Conservation (phyloP, 176 grass and related monocot genomes). For the Typha latifolia region DNA sequence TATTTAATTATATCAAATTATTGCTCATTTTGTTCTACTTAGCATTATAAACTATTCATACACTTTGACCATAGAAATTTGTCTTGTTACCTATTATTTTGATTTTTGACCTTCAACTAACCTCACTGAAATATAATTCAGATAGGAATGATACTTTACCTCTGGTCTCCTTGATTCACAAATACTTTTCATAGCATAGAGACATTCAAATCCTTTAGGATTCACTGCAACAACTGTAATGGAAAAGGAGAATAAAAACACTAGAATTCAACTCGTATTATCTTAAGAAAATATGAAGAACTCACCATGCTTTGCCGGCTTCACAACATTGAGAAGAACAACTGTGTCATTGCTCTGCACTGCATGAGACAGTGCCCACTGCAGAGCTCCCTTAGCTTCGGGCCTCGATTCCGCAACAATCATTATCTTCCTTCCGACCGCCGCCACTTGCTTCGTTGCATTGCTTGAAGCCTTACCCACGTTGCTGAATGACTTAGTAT, state of each 20-base stretch:
- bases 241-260: too few relatives aligned
- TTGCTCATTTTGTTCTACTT: too few relatives aligned
- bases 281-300: not conserved
- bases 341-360: slow-evolving; percentile 42
- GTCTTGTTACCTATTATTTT: not conserved
- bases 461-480: not conserved
- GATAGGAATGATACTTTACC: slow-evolving; percentile 13
- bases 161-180: slow-evolving; percentile 48
- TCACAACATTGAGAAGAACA: slow-evolving; percentile 40
- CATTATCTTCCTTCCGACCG: slow-evolving; percentile 25
- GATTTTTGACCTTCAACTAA: not conserved
- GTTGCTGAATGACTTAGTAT: not conserved
- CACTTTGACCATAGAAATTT: too few relatives aligned
- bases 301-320: slow-evolving; percentile 13
- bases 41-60: too few relatives aligned
- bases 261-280: not conserved
- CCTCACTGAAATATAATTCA: not conserved
- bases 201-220: slow-evolving; percentile 15
- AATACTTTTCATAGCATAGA: slow-evolving; percentile 32
- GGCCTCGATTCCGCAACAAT: slow-evolving; percentile 10
- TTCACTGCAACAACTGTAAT: not conserved
- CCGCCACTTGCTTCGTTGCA: slow-evolving; percentile 1
- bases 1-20: too few relatives aligned
- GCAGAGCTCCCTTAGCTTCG: slow-evolving; percentile 39
- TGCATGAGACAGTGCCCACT: slow-evolving; percentile 51